Evolutionary conservation across 2,329 filamentous ascomycete species (phyloP), one percentile per base, ranked within the genome.

Genomic region (Phoma sp.): DNA sequence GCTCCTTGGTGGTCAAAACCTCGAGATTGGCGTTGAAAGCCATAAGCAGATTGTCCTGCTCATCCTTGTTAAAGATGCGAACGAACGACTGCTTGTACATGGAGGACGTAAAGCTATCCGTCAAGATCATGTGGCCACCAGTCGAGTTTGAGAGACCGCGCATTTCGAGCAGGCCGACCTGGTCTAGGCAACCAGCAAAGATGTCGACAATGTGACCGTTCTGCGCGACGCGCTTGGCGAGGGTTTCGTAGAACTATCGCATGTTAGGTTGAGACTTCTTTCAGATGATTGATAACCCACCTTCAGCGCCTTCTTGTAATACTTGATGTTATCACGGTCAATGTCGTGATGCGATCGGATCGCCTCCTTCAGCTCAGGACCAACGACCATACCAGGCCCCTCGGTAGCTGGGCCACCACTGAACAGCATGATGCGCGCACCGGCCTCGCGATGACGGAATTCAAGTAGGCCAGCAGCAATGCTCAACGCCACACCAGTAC

Each of bases 31-130:
- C 95, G 72, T 99, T 99, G 82, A 99, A 99, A 39, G 92, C 95
- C 95, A 99, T 99, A 9, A 96, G 79, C 13, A 99, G 84, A 73
- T 97, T 96, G 64, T 97, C 95, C 55, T 96, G 89, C 1, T 85
- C 91, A 72, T 99, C 95, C 77, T 97, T 97, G 74, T 99, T 95
- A 72, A 99, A 99, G 17, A 99, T 88, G 55, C 96, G 89, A 46
- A 96, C 89, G 71, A 99, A 99, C 0, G 95, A 98, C 75, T 99
- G 95, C 80, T 95, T 97, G 83, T 98, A 99, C 88, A 99, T 97
- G 55, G 94, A 98, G 0, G 95, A 96, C 4, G 94, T 98, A 75
- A 99, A 99, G 75, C 93, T 97, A 76, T 99, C 95, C 1, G 95
- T 98, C 62, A 99, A 80, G 61, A 99, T 96, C 89, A 99, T 99